A percentile compares a stretch with the other conserved stretches of the same genome.
Conservation (phyloP, 1,284 basidiomycete genomes). For the Cystobasidium slooffiae region DNA sequence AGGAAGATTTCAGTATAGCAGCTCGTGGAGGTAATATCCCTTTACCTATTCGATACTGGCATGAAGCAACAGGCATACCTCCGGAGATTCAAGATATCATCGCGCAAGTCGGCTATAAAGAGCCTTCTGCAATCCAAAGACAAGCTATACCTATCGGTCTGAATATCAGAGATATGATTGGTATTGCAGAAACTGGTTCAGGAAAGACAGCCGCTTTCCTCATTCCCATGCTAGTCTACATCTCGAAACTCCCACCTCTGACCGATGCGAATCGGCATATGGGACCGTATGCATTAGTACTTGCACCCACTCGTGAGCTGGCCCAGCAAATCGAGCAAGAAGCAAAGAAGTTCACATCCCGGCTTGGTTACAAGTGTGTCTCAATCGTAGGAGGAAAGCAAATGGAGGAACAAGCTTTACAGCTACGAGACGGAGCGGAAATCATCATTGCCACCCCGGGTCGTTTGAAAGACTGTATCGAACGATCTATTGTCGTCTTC, state of each 20-base stretch:
- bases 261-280: constrained; percentile 89
- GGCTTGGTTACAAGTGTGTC: constrained; percentile 87
- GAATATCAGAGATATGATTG: constrained; percentile 94
- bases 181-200: constrained; percentile 96
- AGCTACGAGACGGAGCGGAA: constrained; percentile 91
- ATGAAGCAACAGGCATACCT: constrained; percentile 79
- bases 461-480: constrained; percentile 94
- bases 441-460: constrained; percentile 98
- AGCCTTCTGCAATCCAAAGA: constrained; percentile 93
- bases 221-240: constrained; percentile 92
- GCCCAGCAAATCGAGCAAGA: constrained; percentile 93
- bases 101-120: constrained; percentile 90
- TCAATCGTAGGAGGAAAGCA: constrained; percentile 94
- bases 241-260: constrained; percentile 79
- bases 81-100: constrained; percentile 77
- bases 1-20: constrained; percentile 96
- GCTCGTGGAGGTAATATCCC: constrained; percentile 92
- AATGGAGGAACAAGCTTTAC: constrained; percentile 96
- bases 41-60: constrained; percentile 87
- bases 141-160: constrained; percentile 98
- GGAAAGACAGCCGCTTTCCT: constrained; percentile 97
- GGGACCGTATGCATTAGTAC: constrained; percentile 86
- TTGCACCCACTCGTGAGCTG: constrained; percentile 91
- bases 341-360: constrained; percentile 83
- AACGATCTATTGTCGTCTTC: constrained; percentile 91